phyloP scores from a whole-genome alignment of 169 alveolate species.

The Eimeria nieschulzi region DNA sequence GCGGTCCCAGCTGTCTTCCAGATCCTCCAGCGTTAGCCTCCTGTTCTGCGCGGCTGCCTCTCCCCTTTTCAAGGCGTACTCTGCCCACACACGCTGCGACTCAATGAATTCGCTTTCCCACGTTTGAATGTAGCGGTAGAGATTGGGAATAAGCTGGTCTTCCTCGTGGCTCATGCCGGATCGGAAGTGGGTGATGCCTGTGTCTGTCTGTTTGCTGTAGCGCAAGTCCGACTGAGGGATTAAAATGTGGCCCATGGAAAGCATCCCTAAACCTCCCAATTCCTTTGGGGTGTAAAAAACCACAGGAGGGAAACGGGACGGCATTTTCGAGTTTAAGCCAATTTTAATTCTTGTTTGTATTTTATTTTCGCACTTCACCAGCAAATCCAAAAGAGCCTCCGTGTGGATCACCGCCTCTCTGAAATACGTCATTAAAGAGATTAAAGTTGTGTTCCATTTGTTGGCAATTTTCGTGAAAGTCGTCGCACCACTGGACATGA shows the following conservation, averaged over 20 bases:
- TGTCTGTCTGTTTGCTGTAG: slow-evolving; percentile 96
- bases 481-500: slow-evolving; percentile 99
- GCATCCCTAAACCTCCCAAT: slow-evolving; percentile 99
- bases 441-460: slow-evolving; percentile 99
- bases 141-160: slow-evolving; percentile 99
- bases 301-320: slow-evolving; percentile 99
- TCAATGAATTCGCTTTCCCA: slow-evolving; percentile 99
- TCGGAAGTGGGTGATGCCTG: slow-evolving; percentile 99
- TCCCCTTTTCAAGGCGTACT: slow-evolving; percentile 98
- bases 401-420: slow-evolving; percentile 99
- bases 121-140: slow-evolving; percentile 96
- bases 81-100: slow-evolving; percentile 99
- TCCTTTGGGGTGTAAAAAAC: slow-evolving; percentile 99
- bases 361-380: slow-evolving; percentile 91
- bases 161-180: slow-evolving; percentile 99
- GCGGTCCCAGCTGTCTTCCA: slow-evolving; percentile 99
- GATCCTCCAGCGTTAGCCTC: slow-evolving; percentile 98
- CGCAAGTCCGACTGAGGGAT: slow-evolving; percentile 99
- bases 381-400: slow-evolving; percentile 96
- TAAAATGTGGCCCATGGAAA: slow-evolving; percentile 99
- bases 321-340: slow-evolving; percentile 99
- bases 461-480: slow-evolving; percentile 99
- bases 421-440: slow-evolving; percentile 99
- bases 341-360: slow-evolving; percentile 99
- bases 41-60: slow-evolving; percentile 99